A percentile compares a stretch with the other conserved stretches of the same genome.
phyloP scores from a whole-genome alignment of 441 rosid genomes.

The Brassica balearica region DNA sequence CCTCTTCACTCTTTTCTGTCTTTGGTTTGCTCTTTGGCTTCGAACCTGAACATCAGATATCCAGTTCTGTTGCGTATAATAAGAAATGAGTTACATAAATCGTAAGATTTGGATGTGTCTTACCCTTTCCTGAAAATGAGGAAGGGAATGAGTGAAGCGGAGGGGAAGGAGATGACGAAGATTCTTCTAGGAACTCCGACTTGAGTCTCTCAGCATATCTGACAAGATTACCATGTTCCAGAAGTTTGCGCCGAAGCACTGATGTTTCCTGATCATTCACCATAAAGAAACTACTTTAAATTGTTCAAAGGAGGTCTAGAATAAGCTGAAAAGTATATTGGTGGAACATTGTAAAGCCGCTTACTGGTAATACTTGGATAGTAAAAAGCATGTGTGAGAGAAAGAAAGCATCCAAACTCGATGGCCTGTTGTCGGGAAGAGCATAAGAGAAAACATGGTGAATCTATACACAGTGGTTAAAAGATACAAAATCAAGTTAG shows the following conservation, averaged over 20 bases:
- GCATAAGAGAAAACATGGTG: constrained; percentile 20
- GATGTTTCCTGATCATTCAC: constrained; percentile 68
- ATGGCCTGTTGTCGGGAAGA: constrained; percentile 59
- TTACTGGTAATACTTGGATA: constrained; percentile 84
- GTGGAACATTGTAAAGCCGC: constrained; percentile 40
- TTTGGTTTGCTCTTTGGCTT: constrained; percentile 75
- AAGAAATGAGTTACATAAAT: not conserved
- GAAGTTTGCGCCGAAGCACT: constrained; percentile 60
- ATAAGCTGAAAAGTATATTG: not conserved
- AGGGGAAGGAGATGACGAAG: constrained; percentile 60
- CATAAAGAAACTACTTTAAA: constrained; percentile 28
- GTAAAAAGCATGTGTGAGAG: constrained; percentile 73
- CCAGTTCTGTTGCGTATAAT: not conserved
- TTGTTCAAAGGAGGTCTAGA: not conserved
- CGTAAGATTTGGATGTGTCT: constrained; percentile 44
- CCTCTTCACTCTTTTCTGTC: constrained; percentile 80
- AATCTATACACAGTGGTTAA: not conserved
- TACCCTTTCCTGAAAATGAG: constrained; percentile 65
- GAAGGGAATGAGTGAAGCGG: constrained; percentile 59
- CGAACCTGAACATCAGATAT: constrained; percentile 42
- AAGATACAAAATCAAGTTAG: not conserved
- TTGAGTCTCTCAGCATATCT: constrained; percentile 76
- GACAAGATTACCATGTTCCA: constrained; percentile 68
- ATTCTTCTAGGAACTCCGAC: constrained; percentile 62
- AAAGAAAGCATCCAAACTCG: constrained; percentile 84